Conservation (phyloP, 2,329 filamentous ascomycete species). For the Meredithiella fracta region DNA sequence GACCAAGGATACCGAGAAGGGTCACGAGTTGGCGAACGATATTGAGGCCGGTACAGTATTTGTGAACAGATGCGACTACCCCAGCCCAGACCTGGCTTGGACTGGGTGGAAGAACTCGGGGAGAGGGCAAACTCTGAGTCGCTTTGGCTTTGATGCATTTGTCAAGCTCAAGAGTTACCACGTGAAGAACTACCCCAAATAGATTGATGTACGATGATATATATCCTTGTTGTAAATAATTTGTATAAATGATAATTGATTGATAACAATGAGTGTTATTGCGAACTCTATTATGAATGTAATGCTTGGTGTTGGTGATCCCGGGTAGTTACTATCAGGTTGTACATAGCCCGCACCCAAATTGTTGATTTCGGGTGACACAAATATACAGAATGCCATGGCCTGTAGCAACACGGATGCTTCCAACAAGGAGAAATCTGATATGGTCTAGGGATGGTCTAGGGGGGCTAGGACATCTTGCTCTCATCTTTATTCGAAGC, state of each 20-base stretch:
- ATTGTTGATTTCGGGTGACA: neutral
- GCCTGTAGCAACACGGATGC: neutral
- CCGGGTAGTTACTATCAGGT: too few species aligned
- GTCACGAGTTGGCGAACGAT: conserved; percentile 58
- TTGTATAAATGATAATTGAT: neutral
- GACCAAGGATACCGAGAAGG: conserved; percentile 71
- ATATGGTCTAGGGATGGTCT: conserved; percentile 16
- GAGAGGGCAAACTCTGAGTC: conserved; percentile 75
- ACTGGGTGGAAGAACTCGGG: conserved; percentile 97
- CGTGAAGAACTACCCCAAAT: conserved; percentile 63
- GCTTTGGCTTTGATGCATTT: conserved; percentile 87
- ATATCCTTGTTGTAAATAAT: neutral
- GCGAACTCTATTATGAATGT: neutral
- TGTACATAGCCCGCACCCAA: too few species aligned
- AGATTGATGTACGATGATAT: conserved; percentile 14
- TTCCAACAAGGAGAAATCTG: conserved; percentile 6
- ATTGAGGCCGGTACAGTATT: conserved; percentile 92
- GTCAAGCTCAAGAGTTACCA: conserved; percentile 94
- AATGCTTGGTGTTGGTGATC: too few species aligned
- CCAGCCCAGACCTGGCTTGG: conserved; percentile 85
- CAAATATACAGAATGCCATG: neutral
- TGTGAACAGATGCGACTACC: conserved; percentile 86
- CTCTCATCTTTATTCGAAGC: conserved; percentile 7
- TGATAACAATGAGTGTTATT: neutral
- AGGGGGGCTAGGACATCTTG: conserved; percentile 15